Evolutionary conservation across 2,329 filamentous ascomycete species (phyloP), one percentile per base, ranked within the genome.

Genomic region (Mycogone perniciosa): DNA sequence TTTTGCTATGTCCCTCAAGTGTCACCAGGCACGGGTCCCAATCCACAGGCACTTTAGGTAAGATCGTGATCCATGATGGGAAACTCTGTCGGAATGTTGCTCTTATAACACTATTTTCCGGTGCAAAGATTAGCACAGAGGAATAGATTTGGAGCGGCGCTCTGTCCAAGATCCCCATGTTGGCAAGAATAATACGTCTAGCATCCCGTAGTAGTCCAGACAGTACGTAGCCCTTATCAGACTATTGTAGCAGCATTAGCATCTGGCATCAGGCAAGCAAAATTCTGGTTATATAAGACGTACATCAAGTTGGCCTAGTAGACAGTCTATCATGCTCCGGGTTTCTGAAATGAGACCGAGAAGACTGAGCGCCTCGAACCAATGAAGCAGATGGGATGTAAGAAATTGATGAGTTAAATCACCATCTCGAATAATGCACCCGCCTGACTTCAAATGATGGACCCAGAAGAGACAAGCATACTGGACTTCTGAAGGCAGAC

Each of bases 381-480:
- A 74, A 51, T 74, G 59, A 1, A 75, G 68, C 40, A 73, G 60
- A 53, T 73, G 64, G 7, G 50, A 30, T 7, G 56, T 51, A 2
- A 75, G 56, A 57, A 75, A 75, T 3, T 48, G 5, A 48, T 70
- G 53, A 11, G 63, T 63, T 10, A 51, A 9, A 40, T 64, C 61
- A 34, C 57, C 50, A 54, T 69, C 63, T 51, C 54, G 51, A 53
- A 66, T 61, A 41, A 53, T 55, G 44, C 45, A 40, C 42, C 54
- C 56, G 53, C 62, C 63, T n/a, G 62, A 41, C 48, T 60, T 53
- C 20, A 61, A 35, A 59, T 73, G 69, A 35, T 67, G 13, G 4
- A 52, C 48, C 58, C 67, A 75, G 54, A 73, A 71, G 2, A 59
- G 58, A 57, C 69, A 73, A 9, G 69, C 68, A 60, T 75, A 76